Base-by-base conservation (phyloP, 2,329 filamentous ascomycete genomes). In the Colletotrichum gigasporum region DNA sequence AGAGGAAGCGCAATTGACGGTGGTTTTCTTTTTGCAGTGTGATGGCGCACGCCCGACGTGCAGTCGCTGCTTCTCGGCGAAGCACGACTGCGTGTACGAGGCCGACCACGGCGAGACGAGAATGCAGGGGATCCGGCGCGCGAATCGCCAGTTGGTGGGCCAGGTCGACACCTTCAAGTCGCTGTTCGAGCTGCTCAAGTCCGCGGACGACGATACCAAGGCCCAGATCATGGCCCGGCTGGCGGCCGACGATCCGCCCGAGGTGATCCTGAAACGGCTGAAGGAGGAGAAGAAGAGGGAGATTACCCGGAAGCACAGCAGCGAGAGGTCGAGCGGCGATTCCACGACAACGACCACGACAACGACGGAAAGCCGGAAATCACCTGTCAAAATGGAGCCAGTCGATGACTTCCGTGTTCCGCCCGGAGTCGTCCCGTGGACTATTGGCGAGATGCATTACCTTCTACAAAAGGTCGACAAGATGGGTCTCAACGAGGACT, bases 61-160 rank as follows among this genome's bases (percentile, higher is more conserved):
- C 12, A 3, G 45, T 11, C 60, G 60, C 2, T 63, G 60, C 16
- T 2, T 37, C 3, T n/a, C 45, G 14, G 47, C 60, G 2, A 52
- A 24, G 10, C 39, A 63, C 30, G 35, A 58, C 0, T 63, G 60
- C 30, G 12, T 45, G 14, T 63, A 63, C 24, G 60, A 63, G 5
- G 60, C 48, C 7, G 60, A 63, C 6, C 39, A 58, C 35, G 60
- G 60, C 16, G 60, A 63, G 37, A 63, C 60, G 4, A 32, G 60
- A 30, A 63, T 63, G 60, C 60, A 63, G 54, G 60, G 60, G 8
- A 63, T 63, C 4, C 60, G 60, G 2, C 44, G 56, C 16, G 53
- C 45, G 4, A 63, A 63, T 18, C 53, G 60, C 10, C 60, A 63
- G 18, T 14, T 63, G 7, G 11, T 18, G 1, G 45, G 54, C 0